Evolutionary conservation across 179 eudicot genomes (phyloP).

Genomic region (Drosera spatulata): DNA sequence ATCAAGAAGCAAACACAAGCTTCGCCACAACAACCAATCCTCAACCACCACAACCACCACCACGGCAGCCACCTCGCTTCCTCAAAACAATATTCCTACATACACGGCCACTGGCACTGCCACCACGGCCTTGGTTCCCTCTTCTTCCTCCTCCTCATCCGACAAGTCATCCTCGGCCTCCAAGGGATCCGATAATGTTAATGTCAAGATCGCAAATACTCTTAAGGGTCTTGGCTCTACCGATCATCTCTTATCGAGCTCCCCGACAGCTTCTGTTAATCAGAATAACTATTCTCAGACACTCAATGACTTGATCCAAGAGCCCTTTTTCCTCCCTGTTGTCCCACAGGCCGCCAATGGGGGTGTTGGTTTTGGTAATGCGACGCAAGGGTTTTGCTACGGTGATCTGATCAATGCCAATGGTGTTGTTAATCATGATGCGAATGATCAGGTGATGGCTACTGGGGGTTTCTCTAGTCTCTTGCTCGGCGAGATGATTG

Average conservation of each 20-base stretch:
- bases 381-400: not conserved
- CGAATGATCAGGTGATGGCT: not conserved
- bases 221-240: not conserved
- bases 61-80: too few relatives aligned
- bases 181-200: slow-evolving; percentile 8
- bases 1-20: slow-evolving; percentile 75
- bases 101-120: slow-evolving; percentile 4
- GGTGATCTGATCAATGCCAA: not conserved
- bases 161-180: slow-evolving; percentile 21
- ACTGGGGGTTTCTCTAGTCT: slow-evolving; percentile 32
- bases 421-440: slow-evolving; percentile 5
- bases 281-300: slow-evolving; percentile 15
- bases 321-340: slow-evolving; percentile 29
- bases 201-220: not conserved
- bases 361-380: not conserved
- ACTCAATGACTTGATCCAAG: slow-evolving; percentile 13
- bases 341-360: slow-evolving; percentile 9
- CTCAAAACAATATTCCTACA: too few relatives aligned
- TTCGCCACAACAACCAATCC: slow-evolving; percentile 34
- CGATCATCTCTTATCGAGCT: slow-evolving; percentile 7
- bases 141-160: slow-evolving; percentile 30
- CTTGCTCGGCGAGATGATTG: slow-evolving; percentile 51
- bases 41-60: slow-evolving; percentile 3
- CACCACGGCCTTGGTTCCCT: slow-evolving; percentile 6
- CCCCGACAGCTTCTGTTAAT: slow-evolving; percentile 39